Evolutionary conservation across 768 basidiomycete species (phyloP), one percentile per base, ranked within the genome.

Genomic region (Gymnopilus dilepis): DNA sequence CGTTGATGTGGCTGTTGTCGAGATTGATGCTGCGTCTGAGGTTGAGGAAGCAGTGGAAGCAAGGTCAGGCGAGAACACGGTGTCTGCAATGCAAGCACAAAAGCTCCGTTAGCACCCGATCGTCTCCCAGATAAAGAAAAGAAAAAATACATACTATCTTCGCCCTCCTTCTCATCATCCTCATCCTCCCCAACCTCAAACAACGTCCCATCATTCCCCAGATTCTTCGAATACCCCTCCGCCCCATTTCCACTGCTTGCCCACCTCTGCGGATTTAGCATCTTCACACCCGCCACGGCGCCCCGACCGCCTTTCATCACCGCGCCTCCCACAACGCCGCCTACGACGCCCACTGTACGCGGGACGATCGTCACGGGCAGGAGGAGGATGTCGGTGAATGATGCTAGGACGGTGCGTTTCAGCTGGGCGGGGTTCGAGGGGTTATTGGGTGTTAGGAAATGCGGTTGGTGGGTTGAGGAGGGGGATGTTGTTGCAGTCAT

Each of bases 301-400:
- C 88, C 91, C 2, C 78, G 86, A 0, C 90, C 87, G 3, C 91
- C 91, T 0, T 89, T 88, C 52, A 87, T 83, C 31, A 89, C 74
- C 0, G 83, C 88, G 12, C 84, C 88, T 7, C 89, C 88, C 7
- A 91, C 88, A 3, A 82, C 86, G 13, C 86, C 86, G 17, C 89
- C 88, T 6, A 91, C 87, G 4, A 82, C 86, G 13, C 86, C 86
- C 15, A 90, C 88, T 0, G 86, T 85, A 13, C 92, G 87, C 0
- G 97, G 97, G 2, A 99, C 95, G 72, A 99, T 97, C 1, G 96
- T 97, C 17, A 99, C 97, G 0, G 97, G 97, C 0, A 99, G 80
- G 0, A 99, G 79, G 6, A 99, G 86, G 1, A 94, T 84, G 62
- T 92, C 89, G 2, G 92, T 92, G 74, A 99, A 99, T 0, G 94